Conservation (phyloP, 345 rosid genomes). For the Citrus hindsii region DNA sequence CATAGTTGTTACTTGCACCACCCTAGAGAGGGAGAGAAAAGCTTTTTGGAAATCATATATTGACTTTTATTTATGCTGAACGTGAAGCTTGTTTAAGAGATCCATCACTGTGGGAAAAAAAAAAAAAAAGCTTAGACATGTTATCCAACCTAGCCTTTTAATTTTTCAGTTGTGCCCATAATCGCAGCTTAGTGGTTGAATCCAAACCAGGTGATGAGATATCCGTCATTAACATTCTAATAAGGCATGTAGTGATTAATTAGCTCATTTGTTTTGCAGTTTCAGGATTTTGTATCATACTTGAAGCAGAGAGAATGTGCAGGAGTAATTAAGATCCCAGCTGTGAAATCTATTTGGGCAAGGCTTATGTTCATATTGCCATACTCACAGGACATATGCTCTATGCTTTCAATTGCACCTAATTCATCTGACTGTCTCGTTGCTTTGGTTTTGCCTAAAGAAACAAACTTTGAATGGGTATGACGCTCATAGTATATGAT, state of each 20-base stretch:
- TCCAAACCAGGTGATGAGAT: neutral
- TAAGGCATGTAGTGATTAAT: neutral
- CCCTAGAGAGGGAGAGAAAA: too few relatives aligned
- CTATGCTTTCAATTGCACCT: conserved; percentile 67
- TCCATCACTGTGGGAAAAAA: neutral
- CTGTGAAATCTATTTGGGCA: conserved; percentile 70
- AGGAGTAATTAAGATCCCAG: conserved; percentile 92
- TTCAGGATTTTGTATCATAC: conserved; percentile 87
- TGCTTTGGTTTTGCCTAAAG: conserved; percentile 87
- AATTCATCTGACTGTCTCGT: conserved; percentile 55
- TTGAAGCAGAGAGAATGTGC: conserved; percentile 96
- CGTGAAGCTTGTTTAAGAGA: neutral
- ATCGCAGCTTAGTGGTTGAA: neutral
- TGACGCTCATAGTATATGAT: conserved; percentile 17
- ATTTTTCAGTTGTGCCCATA: neutral
- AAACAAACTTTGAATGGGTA: conserved; percentile 68
- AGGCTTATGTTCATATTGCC: conserved; percentile 95
- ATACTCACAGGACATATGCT: conserved; percentile 64
- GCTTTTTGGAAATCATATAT: neutral
- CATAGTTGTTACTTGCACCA: neutral
- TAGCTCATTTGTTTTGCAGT: conserved; percentile 39
- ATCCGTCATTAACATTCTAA: neutral
- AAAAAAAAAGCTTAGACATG: neutral
- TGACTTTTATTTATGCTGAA: neutral
- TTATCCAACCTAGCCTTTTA: neutral